Evolutionary conservation across 2,329 filamentous ascomycete species (phyloP).

Genomic region (Trichophyton rubrum): DNA sequence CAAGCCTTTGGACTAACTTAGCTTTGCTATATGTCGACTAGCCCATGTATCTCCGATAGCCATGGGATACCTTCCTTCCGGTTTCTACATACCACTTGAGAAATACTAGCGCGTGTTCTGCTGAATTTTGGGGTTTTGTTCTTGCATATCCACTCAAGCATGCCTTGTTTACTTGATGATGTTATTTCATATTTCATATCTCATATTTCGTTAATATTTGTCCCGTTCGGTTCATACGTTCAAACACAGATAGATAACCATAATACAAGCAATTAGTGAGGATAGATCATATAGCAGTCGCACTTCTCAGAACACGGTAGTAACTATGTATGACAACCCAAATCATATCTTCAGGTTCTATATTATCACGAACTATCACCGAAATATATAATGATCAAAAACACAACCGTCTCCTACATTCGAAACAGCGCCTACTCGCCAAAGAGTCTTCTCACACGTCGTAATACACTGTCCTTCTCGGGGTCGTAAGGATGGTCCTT

Average conservation of each 20-base stretch:
- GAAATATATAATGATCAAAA: not conserved
- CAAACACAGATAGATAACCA: not conserved
- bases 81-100: not conserved
- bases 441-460: constrained; percentile 65
- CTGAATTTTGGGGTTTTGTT: not conserved
- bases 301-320: not conserved
- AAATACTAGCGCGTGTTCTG: not conserved
- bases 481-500: constrained; percentile 99
- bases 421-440: constrained; percentile 36
- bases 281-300: not conserved
- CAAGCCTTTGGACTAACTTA: not conserved
- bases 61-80: not conserved
- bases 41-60: not conserved
- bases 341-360: not conserved
- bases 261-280: not conserved
- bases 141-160: not conserved
- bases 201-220: not conserved
- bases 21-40: not conserved
- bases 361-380: not conserved
- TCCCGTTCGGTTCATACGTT: not conserved
- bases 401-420: not conserved
- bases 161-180: not conserved
- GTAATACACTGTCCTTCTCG: constrained; percentile 94
- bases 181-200: not conserved
- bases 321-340: not conserved